Evolutionary conservation across 257 asterid genomes (phyloP), one percentile per base, ranked within the genome.

Genomic region (Cynanchum wilfordii): DNA sequence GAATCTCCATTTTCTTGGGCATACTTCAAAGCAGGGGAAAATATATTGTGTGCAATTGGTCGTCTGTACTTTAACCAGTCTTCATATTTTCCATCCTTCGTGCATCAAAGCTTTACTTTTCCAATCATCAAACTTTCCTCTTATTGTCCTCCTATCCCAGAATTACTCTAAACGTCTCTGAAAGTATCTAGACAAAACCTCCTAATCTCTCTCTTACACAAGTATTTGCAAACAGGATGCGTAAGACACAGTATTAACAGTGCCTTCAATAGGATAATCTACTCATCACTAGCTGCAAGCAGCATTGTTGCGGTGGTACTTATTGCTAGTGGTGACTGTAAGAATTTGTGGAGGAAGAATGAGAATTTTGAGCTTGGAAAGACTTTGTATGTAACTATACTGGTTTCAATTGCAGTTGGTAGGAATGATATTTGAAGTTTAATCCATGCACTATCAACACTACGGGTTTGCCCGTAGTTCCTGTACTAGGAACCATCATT

Each of bases 381-480:
- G 27, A 69, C 13, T 2, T 68, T 58, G 5, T 88, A 86, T 69
- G 19, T 72, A 7, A 29, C 57, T 19, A 66, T 72, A 64, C 5
- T 88, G 27, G 76, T 69, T 52, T 17, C 49, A 27, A 75, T 70
- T 8, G 81, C 87, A 0, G 63, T 82, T 36, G 0, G 56, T 86
- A 0, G 87, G 87, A 7, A 73, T 84, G 74, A 73, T 81, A 6
- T 80, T 74, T 25, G 79, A 81, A 75, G 87, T 79, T 1, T 86
- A 88, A 0, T 78, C 89, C 89, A 0, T 84, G 84, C 52, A 87
- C 81, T 5, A 80, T 88, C 10, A 70, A 83, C 25, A 73, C 86
- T 12, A 75, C 84, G 3, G 73, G 86, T 7, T 71, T 85, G 63
- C 82, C 89, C 12, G 47, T 79, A 56, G 77, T 68, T 24, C 89